Evolutionary conservation across 176 grass and related monocot species (phyloP), one percentile per base, ranked within the genome.

Genomic region (Carex pumila): DNA sequence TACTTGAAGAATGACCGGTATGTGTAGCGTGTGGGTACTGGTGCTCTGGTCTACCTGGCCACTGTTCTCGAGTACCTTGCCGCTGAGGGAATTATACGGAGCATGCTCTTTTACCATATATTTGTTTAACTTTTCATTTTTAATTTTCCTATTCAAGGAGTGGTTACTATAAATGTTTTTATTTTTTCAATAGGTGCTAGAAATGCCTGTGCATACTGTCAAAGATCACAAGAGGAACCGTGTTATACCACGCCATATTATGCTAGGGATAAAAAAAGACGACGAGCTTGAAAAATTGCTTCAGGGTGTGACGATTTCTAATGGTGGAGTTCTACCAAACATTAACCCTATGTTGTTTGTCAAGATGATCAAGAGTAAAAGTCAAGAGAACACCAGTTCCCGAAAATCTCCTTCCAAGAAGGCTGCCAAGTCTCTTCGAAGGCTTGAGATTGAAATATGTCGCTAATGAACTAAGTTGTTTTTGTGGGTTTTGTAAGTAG

Each of bases 1-100:
- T 82, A 64, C 61, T n/a, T 82, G 79, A 82, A 82, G 60, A 82
- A 82, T 3, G 79, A 61, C 10, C 55, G 79, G 34, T 82, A 82
- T 14, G 59, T 61, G 18, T n/a, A 82, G 60, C 79, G 79, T 52
- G 79, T 82, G 1, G 79, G 79, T 43, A 64, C 79, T 6, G 60
- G 79, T 30, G 79, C 79, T 3, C 79, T 61, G 1, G 79, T 82
- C 0, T 82, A 82, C 19, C 2, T 82, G 1, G 79, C 79, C 1
- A 61, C 79, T 47, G 79, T 82, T 64, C 39, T 82, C 0, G 60
- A 82, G 61, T 82, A 82, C 62, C 79, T 82, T 29, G 79, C 60
- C 0, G 79, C 79, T 50, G 79, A 82, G 79, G 79, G 66, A 81
- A 39, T 9, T 2, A 31, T 65, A 14, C 4, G 0, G 5, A 32